phyloP scores from a whole-genome alignment of 179 eudicot species.

The Actinidia arguta region DNA sequence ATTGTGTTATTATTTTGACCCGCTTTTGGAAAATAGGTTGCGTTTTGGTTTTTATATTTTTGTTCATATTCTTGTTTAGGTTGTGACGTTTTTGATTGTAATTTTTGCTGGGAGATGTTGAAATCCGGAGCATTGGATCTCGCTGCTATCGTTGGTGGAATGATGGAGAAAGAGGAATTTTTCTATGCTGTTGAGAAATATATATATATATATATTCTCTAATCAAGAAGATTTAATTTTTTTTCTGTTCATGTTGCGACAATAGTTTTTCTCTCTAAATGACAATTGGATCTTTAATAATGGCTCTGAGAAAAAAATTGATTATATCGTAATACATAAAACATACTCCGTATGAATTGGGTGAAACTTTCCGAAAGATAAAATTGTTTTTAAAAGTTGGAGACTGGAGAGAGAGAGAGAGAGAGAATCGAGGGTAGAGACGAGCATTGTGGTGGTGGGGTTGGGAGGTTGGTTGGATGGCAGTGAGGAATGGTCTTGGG shows the following conservation, averaged over 20 bases:
- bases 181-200: slow-evolving; percentile 84
- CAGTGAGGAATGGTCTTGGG: too few species aligned
- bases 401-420: too few species aligned
- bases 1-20: too few species aligned
- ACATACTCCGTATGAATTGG: too few species aligned
- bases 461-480: too few species aligned
- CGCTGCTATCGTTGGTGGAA: slow-evolving; percentile 85
- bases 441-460: too few species aligned
- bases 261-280: not conserved
- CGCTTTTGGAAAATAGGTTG: not conserved
- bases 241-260: slow-evolving; percentile 7
- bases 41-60: not conserved
- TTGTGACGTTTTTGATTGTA: slow-evolving; percentile 5
- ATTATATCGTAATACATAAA: not conserved
- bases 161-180: slow-evolving; percentile 70
- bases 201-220: too few species aligned
- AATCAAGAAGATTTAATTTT: too few species aligned
- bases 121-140: slow-evolving; percentile 87
- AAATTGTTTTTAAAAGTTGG: too few species aligned
- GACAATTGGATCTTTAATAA: too few species aligned
- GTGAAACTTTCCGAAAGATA: too few species aligned
- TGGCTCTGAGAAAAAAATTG: not conserved
- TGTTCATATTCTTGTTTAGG: slow-evolving; percentile 9
- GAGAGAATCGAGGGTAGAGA: too few species aligned
- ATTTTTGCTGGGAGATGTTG: slow-evolving; percentile 48